These are phyloP conservation scores for Chlorella sp. DNA, from an alignment of 139 green algal genomes.

Conservation along the genomic window DNA sequence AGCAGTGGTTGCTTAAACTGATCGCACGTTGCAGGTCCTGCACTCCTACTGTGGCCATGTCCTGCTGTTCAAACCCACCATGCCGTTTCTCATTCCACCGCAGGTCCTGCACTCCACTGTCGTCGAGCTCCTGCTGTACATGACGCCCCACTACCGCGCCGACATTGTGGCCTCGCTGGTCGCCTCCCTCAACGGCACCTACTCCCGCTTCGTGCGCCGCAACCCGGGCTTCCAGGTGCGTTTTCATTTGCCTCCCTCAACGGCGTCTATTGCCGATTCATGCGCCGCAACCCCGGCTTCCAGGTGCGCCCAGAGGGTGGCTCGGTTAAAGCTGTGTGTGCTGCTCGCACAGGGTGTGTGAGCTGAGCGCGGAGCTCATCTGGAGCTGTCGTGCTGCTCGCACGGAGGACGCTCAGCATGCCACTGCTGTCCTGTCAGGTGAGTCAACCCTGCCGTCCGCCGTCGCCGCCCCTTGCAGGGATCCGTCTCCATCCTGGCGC, in stretches of 20 bases:
- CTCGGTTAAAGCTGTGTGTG: neutral
- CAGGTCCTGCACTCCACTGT: conserved; percentile 66
- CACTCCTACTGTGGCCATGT: too few relatives aligned
- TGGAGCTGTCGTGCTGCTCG: too few relatives aligned
- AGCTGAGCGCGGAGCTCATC: too few relatives aligned
- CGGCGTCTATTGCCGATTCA: conserved; percentile 43
- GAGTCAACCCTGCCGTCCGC: neutral
- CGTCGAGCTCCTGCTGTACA: conserved; percentile 83
- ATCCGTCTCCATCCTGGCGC: conserved; percentile 69
- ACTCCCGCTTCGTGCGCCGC: conserved; percentile 60
- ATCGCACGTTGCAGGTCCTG: too few relatives aligned
- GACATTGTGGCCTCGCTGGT: conserved; percentile 71
- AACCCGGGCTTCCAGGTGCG: conserved; percentile 72
- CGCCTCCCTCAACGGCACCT: conserved; percentile 62
- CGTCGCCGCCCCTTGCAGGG: conserved; percentile 24
- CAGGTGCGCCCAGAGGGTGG: conserved; percentile 22
- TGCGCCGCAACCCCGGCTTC: conserved; percentile 71
- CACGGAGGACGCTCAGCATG: neutral
- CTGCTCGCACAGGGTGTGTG: too few relatives aligned
- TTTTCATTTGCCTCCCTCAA: too few relatives aligned
- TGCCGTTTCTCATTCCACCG: neutral
- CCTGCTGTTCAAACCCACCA: neutral
- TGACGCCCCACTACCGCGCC: conserved; percentile 68
- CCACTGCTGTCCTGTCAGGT: neutral
- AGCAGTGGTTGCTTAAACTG: too few relatives aligned